Percentiles rank a stretch among this genome's conserved stretches.
Evolutionary conservation across 306 rosid species (phyloP).

Genomic region (Inga laurina): DNA sequence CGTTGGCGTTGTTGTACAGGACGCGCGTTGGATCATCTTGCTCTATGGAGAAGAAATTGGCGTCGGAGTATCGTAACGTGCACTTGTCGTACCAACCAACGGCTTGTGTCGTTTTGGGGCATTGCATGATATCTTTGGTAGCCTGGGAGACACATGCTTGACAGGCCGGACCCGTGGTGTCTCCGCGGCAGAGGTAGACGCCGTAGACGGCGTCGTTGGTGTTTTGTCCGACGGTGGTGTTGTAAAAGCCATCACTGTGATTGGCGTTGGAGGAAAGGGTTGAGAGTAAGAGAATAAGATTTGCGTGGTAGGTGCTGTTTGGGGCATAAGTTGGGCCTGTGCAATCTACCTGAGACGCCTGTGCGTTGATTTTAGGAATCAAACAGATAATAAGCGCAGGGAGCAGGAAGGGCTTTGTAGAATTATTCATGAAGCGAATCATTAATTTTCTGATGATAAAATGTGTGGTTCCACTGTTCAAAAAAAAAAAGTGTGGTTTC

Average conservation of each 20-base stretch:
- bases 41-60: too few species aligned
- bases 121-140: neutral
- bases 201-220: conserved; percentile 22
- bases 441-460: too few species aligned
- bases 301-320: conserved; percentile 35
- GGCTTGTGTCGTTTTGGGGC: conserved; percentile 27
- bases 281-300: conserved; percentile 33
- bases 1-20: neutral
- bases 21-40: too few species aligned
- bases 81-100: conserved; percentile 31
- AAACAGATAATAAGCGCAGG: neutral
- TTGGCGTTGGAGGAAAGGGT: conserved; percentile 35
- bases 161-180: neutral
- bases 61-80: conserved; percentile 35
- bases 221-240: neutral
- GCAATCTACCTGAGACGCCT: neutral
- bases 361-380: neutral
- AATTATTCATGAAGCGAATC: too few species aligned
- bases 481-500: too few species aligned
- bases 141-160: conserved; percentile 32
- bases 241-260: conserved; percentile 20
- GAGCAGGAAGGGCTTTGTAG: too few species aligned
- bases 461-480: too few species aligned
- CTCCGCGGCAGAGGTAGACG: conserved; percentile 45
- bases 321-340: conserved; percentile 1